Base-by-base conservation (phyloP, 2,329 filamentous ascomycete genomes). In the Colletotrichum trifolii region DNA sequence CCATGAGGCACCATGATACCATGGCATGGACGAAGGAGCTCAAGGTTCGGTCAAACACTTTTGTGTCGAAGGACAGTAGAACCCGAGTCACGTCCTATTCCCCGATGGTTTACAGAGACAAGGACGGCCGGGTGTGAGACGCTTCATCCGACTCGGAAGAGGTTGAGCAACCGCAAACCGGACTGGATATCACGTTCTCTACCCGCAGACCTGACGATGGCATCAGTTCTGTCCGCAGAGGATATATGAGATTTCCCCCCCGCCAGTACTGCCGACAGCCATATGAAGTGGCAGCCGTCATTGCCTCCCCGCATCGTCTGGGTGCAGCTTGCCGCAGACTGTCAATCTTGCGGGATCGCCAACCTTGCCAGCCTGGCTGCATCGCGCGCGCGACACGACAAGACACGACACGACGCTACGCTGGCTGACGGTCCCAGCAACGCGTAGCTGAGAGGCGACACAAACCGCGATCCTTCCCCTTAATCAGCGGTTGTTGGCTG, bases 91-190 rank as follows among this genome's bases (percentile, higher is more conserved):
- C 13, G 25, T 9, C 36, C 36, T 56, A 57, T 47, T n/a, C 34
- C 39, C 63, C 63, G 58, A 57, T 15, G 39, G 35, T 56, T 17
- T 48, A 49, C 13, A 48, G 43, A 55, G 45, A 52, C 50, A 62
- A 62, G 47, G 45, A 65, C 40, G 11, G 4, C 12, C 62, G 52
- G 36, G 25, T 53, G 58, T 62, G 40, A 63, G 52, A 62, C 46
- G 57, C 40, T 33, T n/a, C 48, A 48, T 43, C 17, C 40, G 15
- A 39, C 13, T 49, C 43, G 33, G 40, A 47, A 13, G 15, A 53
- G 40, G 39, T 45, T 42, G 11, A 33, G 39, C 33, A n/a, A 33
- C 13, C 12, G 52, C 62, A 56, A 57, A 53, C 52, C 46, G 40
- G 25, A 25, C 25, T 25, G 25, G 25, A 25, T 4, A 25, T 25